Base-by-base conservation (phyloP, 75 land plant genomes). In the Picea glauca region DNA sequence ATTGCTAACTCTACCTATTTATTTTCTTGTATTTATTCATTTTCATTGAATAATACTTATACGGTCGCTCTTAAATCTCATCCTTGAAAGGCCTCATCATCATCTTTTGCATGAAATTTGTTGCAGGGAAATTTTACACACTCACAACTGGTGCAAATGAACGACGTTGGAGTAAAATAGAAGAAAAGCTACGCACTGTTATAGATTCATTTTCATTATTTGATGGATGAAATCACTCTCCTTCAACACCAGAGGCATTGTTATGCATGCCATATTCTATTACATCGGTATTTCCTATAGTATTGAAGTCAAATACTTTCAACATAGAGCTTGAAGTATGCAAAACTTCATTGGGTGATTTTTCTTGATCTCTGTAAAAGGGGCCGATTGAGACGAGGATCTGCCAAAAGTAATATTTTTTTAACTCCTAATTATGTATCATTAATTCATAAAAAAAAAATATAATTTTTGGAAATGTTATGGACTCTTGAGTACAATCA, bases 71-170 rank as follows among this genome's bases (percentile, higher is more conserved):
- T 68, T 18, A 35, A 46, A 46, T 46, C 50, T 46, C 0, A 33
- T 40, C 23, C 40, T 40, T 9, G 9, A 21, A 70, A 70, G 50
- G 54, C 73, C 43, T 70, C 7, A 43, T 70, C 50, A 70, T 70
- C 23, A 70, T 70, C 12, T 70, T 20, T 18, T 70, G 54, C 40
- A 70, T 21, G n/a, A 70, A 43, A 40, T 20, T 70, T 54, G 30
- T 83, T 58, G 81, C 97, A 96, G 98, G 99, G 20, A 94, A 94
- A 58, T 94, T 94, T 83, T 97, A 89, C 84, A 89, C 99, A 13
- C 80, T 97, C 78, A 94, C 97, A 11, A 97, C 98, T 11, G 99
- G 99, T 11, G 92, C 99, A 21, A 97, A 97, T 78, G 95, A 97
- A 80, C 90, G 98, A 80, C 87, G 99, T 64, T 94, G 99, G 99